These are phyloP conservation scores for Hypoxylon sp. DNA, from an alignment of 2,329 filamentous ascomycete species.

Conservation along the genomic window DNA sequence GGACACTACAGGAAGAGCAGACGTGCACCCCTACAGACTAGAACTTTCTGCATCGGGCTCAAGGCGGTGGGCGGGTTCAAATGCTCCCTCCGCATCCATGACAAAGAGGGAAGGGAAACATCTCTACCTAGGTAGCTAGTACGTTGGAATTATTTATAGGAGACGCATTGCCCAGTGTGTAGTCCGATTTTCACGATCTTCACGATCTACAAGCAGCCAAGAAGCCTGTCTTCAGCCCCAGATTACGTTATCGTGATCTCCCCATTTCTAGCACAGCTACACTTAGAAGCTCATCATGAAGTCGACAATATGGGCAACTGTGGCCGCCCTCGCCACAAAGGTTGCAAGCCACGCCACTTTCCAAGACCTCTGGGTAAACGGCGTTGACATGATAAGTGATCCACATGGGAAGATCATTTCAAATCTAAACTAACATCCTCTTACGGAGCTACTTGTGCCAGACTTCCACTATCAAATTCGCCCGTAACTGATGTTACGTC, in stretches of 20 bases:
- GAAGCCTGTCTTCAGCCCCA: constrained; percentile 26
- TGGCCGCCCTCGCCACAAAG: constrained; percentile 55
- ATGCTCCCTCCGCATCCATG: neutral
- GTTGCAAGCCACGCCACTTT: constrained; percentile 66
- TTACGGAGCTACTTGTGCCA: constrained; percentile 62
- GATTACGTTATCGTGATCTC: constrained; percentile 25
- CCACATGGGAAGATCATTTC: neutral
- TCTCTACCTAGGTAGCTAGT: neutral
- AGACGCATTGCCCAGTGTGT: constrained; percentile 4
- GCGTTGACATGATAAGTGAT: constrained; percentile 56
- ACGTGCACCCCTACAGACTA: constrained; percentile 7
- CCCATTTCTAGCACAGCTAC: neutral
- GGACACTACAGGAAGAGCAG: constrained; percentile 1
- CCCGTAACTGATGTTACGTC: constrained; percentile 63
- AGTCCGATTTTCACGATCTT: constrained; percentile 23
- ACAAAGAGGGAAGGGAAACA: constrained; percentile 3
- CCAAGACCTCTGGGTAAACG: constrained; percentile 66
- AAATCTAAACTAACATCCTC: constrained; percentile 45
- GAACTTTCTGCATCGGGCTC: constrained; percentile 16
- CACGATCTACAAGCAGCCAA: constrained; percentile 29
- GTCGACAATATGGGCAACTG: constrained; percentile 52
- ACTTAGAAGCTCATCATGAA: constrained; percentile 54
- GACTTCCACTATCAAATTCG: constrained; percentile 65
- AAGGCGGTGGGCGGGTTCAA: constrained; percentile 18
- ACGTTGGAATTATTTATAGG: constrained; percentile 23